Evolutionary conservation across 768 basidiomycete species (phyloP), one percentile per base, ranked within the genome.

Genomic region (Zangia roseola): DNA sequence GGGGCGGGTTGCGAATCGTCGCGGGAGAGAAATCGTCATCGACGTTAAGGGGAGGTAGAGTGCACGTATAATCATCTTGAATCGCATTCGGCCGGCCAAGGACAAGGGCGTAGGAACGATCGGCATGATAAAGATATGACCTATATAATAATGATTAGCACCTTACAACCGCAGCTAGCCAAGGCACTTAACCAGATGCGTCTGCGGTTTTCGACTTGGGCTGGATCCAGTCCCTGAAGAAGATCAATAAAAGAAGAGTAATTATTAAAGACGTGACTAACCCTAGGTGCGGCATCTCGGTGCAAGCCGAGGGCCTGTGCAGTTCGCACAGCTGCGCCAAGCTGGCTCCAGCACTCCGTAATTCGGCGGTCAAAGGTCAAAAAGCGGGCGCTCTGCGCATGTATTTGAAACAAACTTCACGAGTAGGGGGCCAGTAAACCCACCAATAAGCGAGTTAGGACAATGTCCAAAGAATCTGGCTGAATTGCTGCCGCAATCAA

Each of bases 341-440:
- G 75, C 60, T 95, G 92, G 64, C 90, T 92, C 92, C 94, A 97
- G 60, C 93, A 94, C 70, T 97, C 94, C 8, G 93, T 94, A 50
- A 95, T 88, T 40, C 89, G 82, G 40, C 88, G 82, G 62, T 91
- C 88, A 60, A 91, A 80, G 5, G 79, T 75, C 41, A 83, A 63
- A 58, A 82, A 80, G 54, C 89, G 74, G 45, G 92, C 91, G 43
- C 80, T 83, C 82, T 84, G 56, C 17, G n/a, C 45, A 49, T 23
- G 53, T 53, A 43, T 64, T 43, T 52, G 53, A 31, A 48, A 50
- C 21, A 25, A 43, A 35, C 19, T 19, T 34, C 25, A 26, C 17
- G 21, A 35, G 26, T 37, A 6, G 6, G 35, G 6, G 28, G 13
- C 21, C 14, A 30, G 38, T 20, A 31, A 45, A 50, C 73, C 54